Percentiles rank a stretch among this genome's conserved stretches.
phyloP scores from a whole-genome alignment of 164 flowering plant genomes.

The Dillenia suffruticosa region DNA sequence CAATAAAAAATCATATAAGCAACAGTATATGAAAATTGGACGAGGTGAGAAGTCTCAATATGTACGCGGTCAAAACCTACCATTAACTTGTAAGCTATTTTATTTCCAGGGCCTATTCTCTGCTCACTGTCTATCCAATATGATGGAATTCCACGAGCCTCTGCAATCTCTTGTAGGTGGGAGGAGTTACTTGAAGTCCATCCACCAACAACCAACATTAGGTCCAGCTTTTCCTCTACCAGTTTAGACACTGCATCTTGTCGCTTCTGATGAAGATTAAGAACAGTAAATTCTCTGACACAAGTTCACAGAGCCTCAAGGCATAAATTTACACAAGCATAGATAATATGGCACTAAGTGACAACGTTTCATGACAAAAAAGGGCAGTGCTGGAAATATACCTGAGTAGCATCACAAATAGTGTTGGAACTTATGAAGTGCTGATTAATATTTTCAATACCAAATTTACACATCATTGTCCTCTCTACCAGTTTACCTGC shows the following conservation, averaged over 20 bases:
- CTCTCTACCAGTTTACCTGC: conserved; percentile 79
- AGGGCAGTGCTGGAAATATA: conserved; percentile 14
- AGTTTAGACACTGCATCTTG: conserved; percentile 97
- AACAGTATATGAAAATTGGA: background rate
- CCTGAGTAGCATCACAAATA: conserved; percentile 97
- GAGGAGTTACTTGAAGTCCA: conserved; percentile 99
- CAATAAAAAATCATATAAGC: background rate
- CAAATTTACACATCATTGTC: conserved; percentile 82
- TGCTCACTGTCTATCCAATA: conserved; percentile 90
- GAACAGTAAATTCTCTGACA: no score
- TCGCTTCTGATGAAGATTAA: conserved; percentile 56
- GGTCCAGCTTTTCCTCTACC: conserved; percentile 76
- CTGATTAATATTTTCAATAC: conserved; percentile 71
- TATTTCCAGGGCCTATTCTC: conserved; percentile 96
- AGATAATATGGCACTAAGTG: background rate
- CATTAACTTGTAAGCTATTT: conserved; percentile 64
- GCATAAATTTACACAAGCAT: background rate
- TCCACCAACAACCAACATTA: conserved; percentile 88
- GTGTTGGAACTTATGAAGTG: conserved; percentile 91
- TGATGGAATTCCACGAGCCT: conserved; percentile 84
- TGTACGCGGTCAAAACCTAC: conserved; percentile 30
- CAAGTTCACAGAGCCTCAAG: no score
- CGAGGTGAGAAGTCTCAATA: background rate
- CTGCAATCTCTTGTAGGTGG: conserved; percentile 96
- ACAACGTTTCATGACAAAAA: background rate